Percentiles rank a stretch among this genome's conserved stretches.
Evolutionary conservation across 1,284 basidiomycete genomes (phyloP).

Genomic region (Cystobasidium pallidum): DNA sequence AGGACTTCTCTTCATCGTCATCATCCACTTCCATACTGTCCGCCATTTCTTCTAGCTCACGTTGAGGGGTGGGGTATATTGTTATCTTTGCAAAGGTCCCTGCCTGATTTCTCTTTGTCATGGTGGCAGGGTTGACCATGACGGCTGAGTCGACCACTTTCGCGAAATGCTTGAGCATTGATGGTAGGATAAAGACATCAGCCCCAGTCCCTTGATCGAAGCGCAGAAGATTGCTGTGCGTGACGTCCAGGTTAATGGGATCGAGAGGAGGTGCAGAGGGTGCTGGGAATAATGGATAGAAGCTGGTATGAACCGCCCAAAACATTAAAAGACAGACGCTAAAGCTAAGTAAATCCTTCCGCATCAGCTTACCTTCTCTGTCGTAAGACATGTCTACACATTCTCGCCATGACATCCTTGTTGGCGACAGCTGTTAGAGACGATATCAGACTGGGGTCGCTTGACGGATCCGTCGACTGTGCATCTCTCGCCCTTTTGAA

Average conservation of each 20-base stretch:
- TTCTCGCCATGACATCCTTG: conserved; percentile 74
- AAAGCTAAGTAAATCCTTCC: no score
- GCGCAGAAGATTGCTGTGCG: conserved; percentile 63
- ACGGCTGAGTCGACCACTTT: conserved; percentile 69
- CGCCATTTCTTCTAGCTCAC: conserved; percentile 44
- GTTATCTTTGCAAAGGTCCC: conserved; percentile 54
- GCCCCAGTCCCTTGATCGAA: conserved; percentile 64
- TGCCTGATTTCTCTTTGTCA: conserved; percentile 66
- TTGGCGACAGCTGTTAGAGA: conserved; percentile 59
- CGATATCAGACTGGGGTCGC: conserved; percentile 51
- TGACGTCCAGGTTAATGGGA: conserved; percentile 77
- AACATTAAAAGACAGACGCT: background rate
- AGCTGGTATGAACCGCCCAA: conserved; percentile 61
- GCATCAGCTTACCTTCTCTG: conserved; percentile 71
- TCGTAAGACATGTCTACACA: conserved; percentile 77
- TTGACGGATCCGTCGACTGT: conserved; percentile 60
- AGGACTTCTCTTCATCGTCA: conserved; percentile 43
- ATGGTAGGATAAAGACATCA: conserved; percentile 81
- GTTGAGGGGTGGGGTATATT: conserved; percentile 52
- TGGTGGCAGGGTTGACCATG: conserved; percentile 72
- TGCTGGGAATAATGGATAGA: conserved; percentile 92
- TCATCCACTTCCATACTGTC: conserved; percentile 40
- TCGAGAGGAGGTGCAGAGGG: conserved; percentile 68
- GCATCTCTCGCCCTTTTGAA: conserved; percentile 65
- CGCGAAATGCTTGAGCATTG: conserved; percentile 63